Evolutionary conservation across 2,329 filamentous ascomycete genomes (phyloP).

Genomic region (Colletotrichum sp.): DNA sequence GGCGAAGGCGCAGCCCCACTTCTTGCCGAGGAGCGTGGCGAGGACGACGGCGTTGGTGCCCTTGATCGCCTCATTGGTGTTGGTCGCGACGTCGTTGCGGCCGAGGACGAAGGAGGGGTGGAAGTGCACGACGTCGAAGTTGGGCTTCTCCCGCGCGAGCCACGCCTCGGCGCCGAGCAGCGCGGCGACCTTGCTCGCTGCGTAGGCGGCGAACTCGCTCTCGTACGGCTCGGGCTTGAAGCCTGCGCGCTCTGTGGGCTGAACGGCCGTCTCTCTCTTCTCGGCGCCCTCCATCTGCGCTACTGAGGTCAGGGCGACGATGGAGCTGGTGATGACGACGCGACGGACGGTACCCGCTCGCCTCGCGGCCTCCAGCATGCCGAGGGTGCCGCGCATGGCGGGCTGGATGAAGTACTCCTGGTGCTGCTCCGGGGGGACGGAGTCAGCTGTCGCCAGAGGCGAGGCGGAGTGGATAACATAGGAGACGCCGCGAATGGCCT

Average conservation of each 20-base stretch:
- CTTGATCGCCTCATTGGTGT: constrained; percentile 29
- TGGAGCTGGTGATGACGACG: constrained; percentile 56
- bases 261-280: not conserved
- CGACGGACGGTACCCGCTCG: constrained; percentile 37
- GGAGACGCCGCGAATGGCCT: constrained; percentile 43
- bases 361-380: constrained; percentile 54
- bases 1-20: constrained; percentile 23
- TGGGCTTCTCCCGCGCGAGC: constrained; percentile 32
- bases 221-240: constrained; percentile 18
- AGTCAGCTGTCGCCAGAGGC: constrained; percentile 38
- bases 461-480: constrained; percentile 40
- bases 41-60: constrained; percentile 39
- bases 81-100: constrained; percentile 36
- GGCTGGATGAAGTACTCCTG: constrained; percentile 56
- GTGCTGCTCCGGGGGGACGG: constrained; percentile 65
- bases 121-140: constrained; percentile 39
- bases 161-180: constrained; percentile 36
- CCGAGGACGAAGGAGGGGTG: constrained; percentile 41
- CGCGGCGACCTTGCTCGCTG: constrained; percentile 38
- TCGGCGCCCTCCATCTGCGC: constrained; percentile 15
- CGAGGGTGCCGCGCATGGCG: constrained; percentile 57
- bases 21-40: constrained; percentile 35
- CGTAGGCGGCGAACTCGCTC: constrained; percentile 37
- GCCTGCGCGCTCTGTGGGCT: not conserved
- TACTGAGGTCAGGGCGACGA: constrained; percentile 37